Evolutionary conservation across 768 basidiomycete species (phyloP).

Genomic region (Cytidiella melzeri): DNA sequence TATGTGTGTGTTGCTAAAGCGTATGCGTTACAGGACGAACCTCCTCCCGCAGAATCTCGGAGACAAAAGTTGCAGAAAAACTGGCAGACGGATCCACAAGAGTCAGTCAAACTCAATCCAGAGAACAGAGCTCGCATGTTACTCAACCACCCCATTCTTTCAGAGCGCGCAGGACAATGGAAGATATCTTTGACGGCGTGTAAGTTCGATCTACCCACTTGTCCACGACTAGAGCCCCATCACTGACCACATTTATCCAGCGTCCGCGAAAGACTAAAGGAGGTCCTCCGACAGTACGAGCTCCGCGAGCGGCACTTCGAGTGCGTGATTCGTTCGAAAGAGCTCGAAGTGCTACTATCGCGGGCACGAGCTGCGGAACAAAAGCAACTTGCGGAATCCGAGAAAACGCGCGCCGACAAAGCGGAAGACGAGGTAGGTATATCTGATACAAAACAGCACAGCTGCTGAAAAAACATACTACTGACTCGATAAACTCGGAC

Average conservation of each 20-base stretch:
- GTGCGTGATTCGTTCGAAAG: constrained; percentile 87
- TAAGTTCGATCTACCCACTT: constrained; percentile 34
- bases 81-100: constrained; percentile 70
- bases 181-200: constrained; percentile 85
- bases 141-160: too few relatives aligned
- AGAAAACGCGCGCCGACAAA: constrained; percentile 61
- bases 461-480: too few relatives aligned
- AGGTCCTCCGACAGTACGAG: constrained; percentile 82
- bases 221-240: background rate
- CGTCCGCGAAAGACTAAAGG: constrained; percentile 80
- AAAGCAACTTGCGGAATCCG: constrained; percentile 74
- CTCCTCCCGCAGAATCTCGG: constrained; percentile 43
- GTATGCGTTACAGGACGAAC: constrained; percentile 48
- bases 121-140: too few relatives aligned
- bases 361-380: constrained; percentile 85
- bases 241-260: constrained; percentile 31
- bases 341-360: constrained; percentile 81
- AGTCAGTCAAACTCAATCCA: constrained; percentile 40
- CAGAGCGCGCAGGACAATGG: constrained; percentile 69
- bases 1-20: too few relatives aligned
- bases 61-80: constrained; percentile 73
- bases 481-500: too few relatives aligned
- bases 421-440: constrained; percentile 73
- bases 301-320: constrained; percentile 90
- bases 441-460: too few relatives aligned